Evolutionary conservation across 441 rosid species (phyloP), one percentile per base, ranked within the genome.

Genomic region (Corymbia calophylla): DNA sequence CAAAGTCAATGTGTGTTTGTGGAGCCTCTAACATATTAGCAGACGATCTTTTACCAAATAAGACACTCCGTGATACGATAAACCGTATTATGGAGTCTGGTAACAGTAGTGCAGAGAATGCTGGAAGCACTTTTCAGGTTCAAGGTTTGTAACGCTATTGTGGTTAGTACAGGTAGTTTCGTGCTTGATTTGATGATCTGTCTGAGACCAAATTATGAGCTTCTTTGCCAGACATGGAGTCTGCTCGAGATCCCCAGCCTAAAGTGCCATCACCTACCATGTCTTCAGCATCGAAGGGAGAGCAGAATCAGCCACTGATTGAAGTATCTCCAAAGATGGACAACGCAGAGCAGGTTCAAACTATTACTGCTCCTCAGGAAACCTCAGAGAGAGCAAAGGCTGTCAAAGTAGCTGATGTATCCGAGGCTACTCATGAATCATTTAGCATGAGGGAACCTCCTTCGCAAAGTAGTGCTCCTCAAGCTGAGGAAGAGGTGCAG

Each of bases 11-110:
- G 92, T 98, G 99, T 90, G 95, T 97, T 44, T 98, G 99, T 95
- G 99, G 99, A 91, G 99, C 94, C 32, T 93, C 96, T 89, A 94
- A 96, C 92, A 92, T 97, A 88, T 97, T 97, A 51, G 99, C 99
- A 9, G 99, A 98, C 64, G 99, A 98, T 92, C 99, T 98, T 92
- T 94, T 98, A 92, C 99, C 99, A 89, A 98, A 98, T 90, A 97
- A 96, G 94, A 97, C 99, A 31, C 96, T 98, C 10, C 96, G 99
- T 93, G 98, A 98, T 93, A 96, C 99, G 13, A 98, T 98, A 89
- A 96, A 94, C 91, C 99, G 99, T 47, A 97, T 98, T 84, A 89
- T 98, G 95, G 99, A 98, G 93, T 94, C 99, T 51, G 99, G 99
- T 87, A 97, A 94, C 90, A 96, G 97, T 84, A 98, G 99, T 90